A percentile compares a stretch with the other conserved stretches of the same genome.
Evolutionary conservation across 2,329 filamentous ascomycete genomes (phyloP).

Genomic region (Cladosporium sp.): DNA sequence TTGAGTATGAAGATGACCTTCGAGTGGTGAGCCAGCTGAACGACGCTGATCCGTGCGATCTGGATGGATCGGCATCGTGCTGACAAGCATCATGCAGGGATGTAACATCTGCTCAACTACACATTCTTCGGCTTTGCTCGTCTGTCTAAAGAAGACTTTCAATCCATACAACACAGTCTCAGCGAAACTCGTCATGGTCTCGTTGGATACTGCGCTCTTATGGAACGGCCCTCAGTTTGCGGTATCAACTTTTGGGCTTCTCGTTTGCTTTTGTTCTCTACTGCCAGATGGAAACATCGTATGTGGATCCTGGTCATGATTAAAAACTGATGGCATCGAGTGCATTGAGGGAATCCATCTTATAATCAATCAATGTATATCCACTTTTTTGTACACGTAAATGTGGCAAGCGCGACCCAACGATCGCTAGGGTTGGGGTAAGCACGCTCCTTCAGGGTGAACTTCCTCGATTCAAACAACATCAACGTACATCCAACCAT

Average conservation of each 20-base stretch:
- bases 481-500: not conserved
- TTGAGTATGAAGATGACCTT: not conserved
- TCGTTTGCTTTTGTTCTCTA: not conserved
- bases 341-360: too few relatives aligned
- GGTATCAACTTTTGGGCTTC: not conserved
- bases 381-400: not conserved
- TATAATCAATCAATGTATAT: not conserved
- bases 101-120: not conserved
- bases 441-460: not conserved
- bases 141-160: not conserved
- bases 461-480: not conserved
- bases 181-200: too few relatives aligned
- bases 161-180: not conserved
- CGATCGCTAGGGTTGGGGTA: not conserved
- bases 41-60: not conserved
- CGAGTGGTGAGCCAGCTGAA: not conserved
- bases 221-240: not conserved
- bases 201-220: not conserved
- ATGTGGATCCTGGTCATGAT: not conserved
- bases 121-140: not conserved
- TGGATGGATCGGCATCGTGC: not conserved
- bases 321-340: not conserved
- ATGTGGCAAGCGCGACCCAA: not conserved
- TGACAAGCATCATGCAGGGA: not conserved
- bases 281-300: not conserved